These are phyloP conservation scores for Penicillium tannophilum DNA, from an alignment of 495 filamentous ascomycete species.

Conservation along the genomic window DNA sequence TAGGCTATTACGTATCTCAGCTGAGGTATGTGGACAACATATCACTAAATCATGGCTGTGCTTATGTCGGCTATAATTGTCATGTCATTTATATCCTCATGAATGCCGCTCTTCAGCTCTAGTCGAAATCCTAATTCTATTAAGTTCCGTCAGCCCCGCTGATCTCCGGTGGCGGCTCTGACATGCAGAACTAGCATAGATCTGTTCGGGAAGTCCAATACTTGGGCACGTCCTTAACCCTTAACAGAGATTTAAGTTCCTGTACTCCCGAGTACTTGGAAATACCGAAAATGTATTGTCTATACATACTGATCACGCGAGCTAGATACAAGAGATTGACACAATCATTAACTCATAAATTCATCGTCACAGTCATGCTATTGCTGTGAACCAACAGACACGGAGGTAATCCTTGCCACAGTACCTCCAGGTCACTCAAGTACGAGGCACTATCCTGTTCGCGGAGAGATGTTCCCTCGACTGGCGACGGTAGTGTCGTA, in stretches of 20 bases:
- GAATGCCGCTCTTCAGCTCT: background rate
- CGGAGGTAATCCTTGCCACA: conserved; percentile 68
- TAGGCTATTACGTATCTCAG: background rate
- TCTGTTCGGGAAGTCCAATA: background rate
- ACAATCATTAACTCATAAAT: conserved; percentile 51
- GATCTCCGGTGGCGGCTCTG: conserved; percentile 19
- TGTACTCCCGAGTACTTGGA: background rate
- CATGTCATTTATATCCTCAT: background rate
- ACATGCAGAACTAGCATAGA: conserved; percentile 7
- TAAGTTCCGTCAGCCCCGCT: conserved; percentile 14
- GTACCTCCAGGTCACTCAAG: conserved; percentile 73
- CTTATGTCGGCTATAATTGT: background rate
- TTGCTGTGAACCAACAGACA: conserved; percentile 82
- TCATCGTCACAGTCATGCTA: conserved; percentile 89
- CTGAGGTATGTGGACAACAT: background rate
- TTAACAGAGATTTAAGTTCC: background rate
- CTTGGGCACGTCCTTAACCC: background rate
- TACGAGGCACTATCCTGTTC: conserved; percentile 71
- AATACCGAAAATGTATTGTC: conserved; percentile 1
- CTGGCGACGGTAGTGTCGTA: conserved; percentile 76
- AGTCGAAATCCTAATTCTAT: background rate
- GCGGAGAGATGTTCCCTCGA: conserved; percentile 71
- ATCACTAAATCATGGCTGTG: background rate
- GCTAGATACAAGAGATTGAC: conserved; percentile 10
- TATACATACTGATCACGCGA: background rate